Conservation (phyloP, 768 basidiomycete species). For the Mycena floridula region DNA sequence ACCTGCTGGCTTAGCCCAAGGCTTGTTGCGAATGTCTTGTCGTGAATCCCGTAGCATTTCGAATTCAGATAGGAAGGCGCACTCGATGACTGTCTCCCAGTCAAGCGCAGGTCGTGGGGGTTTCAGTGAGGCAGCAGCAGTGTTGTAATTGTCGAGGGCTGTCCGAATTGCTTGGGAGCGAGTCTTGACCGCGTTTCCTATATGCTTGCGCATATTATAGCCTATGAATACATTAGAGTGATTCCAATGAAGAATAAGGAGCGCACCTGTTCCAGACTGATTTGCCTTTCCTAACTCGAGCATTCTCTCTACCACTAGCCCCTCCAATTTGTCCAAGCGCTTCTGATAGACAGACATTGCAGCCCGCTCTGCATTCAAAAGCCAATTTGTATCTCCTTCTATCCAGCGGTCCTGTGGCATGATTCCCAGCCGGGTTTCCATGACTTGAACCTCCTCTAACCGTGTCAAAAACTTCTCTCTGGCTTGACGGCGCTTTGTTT, state of each 20-base stretch:
- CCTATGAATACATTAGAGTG: background rate
- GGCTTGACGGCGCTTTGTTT: background rate
- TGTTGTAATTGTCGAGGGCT: background rate
- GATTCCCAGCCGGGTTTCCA: background rate
- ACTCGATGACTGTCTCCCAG: background rate
- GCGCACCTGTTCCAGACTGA: background rate
- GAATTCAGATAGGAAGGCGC: background rate
- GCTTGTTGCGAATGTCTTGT: background rate
- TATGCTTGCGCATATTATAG: background rate
- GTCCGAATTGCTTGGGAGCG: background rate
- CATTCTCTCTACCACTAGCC: background rate
- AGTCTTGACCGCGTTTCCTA: background rate
- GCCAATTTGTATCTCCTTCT: background rate
- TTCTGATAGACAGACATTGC: background rate
- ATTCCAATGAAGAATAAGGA: background rate
- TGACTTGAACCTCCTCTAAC: background rate
- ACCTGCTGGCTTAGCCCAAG: background rate
- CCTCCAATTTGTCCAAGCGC: background rate
- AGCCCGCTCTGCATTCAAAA: background rate
- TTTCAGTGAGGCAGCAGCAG: background rate
- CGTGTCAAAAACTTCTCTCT: background rate
- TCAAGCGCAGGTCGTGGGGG: background rate
- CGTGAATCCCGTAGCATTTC: background rate
- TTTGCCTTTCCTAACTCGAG: background rate
- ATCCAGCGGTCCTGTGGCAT: background rate